Conservation (phyloP, 2,329 filamentous ascomycete genomes). For the Fusarium sp. region DNA sequence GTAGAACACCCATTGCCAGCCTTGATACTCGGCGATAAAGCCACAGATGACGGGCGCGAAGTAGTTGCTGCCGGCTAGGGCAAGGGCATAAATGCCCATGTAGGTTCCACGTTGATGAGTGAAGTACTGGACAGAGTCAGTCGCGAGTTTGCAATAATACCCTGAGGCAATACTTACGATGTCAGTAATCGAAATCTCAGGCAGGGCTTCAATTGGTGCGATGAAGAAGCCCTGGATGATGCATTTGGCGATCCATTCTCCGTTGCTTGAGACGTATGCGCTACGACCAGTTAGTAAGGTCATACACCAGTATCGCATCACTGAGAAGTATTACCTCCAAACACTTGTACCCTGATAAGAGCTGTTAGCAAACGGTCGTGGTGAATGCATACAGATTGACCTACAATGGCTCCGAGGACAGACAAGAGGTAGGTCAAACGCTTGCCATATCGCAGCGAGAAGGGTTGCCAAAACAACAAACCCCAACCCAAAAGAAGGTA, state of each 20-base stretch:
- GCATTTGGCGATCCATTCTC: slow-evolving; percentile 58
- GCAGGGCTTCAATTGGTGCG: slow-evolving; percentile 58
- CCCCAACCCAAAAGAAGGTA: slow-evolving; percentile 59
- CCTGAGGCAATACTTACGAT: slow-evolving; percentile 40
- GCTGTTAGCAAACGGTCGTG: background rate
- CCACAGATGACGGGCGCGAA: slow-evolving; percentile 57
- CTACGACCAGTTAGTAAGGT: slow-evolving; percentile 2
- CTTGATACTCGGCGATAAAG: slow-evolving; percentile 56
- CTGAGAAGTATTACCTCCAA: slow-evolving; percentile 31
- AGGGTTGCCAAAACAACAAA: slow-evolving; percentile 59
- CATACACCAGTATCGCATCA: rapidly evolving
- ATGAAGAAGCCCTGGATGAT: slow-evolving; percentile 57
- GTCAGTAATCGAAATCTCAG: slow-evolving; percentile 57
- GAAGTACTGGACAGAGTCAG: slow-evolving; percentile 41
- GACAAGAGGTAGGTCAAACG: slow-evolving; percentile 51
- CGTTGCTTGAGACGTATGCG: slow-evolving; percentile 51
- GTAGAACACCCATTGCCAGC: slow-evolving; percentile 57
- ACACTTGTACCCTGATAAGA: slow-evolving; percentile 33
- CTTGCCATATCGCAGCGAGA: slow-evolving; percentile 58
- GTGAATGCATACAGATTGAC: background rate
- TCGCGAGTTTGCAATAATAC: rapidly evolving
- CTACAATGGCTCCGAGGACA: slow-evolving; percentile 46
- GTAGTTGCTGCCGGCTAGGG: slow-evolving; percentile 54
- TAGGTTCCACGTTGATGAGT: slow-evolving; percentile 57
- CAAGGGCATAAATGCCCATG: slow-evolving; percentile 55